Conservation (phyloP, 345 rosid genomes). For the Carallia brachiata region DNA sequence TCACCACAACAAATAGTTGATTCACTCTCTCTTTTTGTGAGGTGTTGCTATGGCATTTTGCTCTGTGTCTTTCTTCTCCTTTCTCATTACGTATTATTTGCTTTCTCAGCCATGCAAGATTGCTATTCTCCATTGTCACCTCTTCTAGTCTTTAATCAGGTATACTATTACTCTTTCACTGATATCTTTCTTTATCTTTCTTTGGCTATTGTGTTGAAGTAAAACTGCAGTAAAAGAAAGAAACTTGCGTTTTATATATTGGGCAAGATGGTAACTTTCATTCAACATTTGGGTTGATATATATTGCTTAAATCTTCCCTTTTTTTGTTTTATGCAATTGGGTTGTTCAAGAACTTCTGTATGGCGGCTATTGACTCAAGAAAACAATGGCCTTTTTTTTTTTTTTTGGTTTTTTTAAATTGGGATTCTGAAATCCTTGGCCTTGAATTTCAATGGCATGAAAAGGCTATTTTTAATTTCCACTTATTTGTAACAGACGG, state of each 20-base stretch:
- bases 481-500: constrained; percentile 21
- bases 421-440: not conserved
- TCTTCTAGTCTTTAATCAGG: constrained; percentile 45
- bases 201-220: not conserved
- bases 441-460: not conserved
- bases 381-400: constrained; percentile 20
- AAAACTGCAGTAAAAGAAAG: constrained; percentile 18
- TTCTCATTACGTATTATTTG: not conserved
- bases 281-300: not conserved
- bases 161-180: constrained; percentile 7
- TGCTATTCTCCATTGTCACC: constrained; percentile 30
- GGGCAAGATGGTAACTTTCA: not conserved
- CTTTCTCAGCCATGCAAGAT: constrained; percentile 24
- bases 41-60: constrained; percentile 3
- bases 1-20: constrained; percentile 26
- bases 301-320: not conserved
- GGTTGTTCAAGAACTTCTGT: constrained; percentile 13
- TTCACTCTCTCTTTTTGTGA: constrained; percentile 23
- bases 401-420: not conserved
- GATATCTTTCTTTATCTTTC: constrained; percentile 1
- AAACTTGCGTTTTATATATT: not conserved
- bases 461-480: constrained; percentile 18
- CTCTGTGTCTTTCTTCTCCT: not conserved
- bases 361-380: constrained; percentile 11
- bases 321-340: constrained; percentile 21